These are phyloP conservation scores for Claviceps spartinae DNA, from an alignment of 2,329 filamentous ascomycete species.

Conservation along the genomic window DNA sequence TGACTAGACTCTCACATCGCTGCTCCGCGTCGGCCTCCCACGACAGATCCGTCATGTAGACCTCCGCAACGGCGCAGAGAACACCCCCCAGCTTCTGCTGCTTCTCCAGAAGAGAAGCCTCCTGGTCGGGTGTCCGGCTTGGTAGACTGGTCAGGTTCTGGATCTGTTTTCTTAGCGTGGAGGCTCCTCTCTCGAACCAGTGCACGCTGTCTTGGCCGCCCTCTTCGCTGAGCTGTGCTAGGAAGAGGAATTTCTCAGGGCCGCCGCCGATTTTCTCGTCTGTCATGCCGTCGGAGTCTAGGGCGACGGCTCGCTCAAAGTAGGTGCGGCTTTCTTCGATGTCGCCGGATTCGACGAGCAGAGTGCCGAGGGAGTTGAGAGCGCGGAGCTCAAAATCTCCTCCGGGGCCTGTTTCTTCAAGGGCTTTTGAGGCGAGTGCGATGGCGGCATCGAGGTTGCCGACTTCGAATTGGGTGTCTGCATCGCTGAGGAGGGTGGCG, in stretches of 20 bases:
- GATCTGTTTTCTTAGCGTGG: conserved; percentile 59
- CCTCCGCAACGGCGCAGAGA: conserved; percentile 87
- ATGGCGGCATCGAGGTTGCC: conserved; percentile 29
- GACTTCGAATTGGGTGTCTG: conserved; percentile 27
- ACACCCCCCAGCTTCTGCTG: conserved; percentile 74
- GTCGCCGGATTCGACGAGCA: conserved; percentile 71
- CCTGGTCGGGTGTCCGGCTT: conserved; percentile 25
- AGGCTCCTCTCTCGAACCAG: conserved; percentile 60
- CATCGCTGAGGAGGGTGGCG: conserved; percentile 23
- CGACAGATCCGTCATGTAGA: conserved; percentile 97
- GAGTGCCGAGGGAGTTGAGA: conserved; percentile 66
- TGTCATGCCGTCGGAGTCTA: conserved; percentile 62
- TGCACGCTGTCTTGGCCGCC: conserved; percentile 50
- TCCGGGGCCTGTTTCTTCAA: conserved; percentile 27
- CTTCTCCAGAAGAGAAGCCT: conserved; percentile 46
- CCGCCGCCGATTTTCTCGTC: conserved; percentile 65
- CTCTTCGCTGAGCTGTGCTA: conserved; percentile 75
- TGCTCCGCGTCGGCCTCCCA: conserved; percentile 85
- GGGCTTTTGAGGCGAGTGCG: conserved; percentile 27
- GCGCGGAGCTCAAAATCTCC: conserved; percentile 47
- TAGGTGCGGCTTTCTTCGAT: conserved; percentile 57
- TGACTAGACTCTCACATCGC: conserved; percentile 76
- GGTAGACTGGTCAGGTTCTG: conserved; percentile 41
- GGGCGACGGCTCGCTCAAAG: conserved; percentile 58
- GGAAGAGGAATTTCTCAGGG: conserved; percentile 85